A percentile compares a stretch with the other conserved stretches of the same genome.
Evolutionary conservation across 768 basidiomycete genomes (phyloP).

Genomic region (Clavulina sp.): DNA sequence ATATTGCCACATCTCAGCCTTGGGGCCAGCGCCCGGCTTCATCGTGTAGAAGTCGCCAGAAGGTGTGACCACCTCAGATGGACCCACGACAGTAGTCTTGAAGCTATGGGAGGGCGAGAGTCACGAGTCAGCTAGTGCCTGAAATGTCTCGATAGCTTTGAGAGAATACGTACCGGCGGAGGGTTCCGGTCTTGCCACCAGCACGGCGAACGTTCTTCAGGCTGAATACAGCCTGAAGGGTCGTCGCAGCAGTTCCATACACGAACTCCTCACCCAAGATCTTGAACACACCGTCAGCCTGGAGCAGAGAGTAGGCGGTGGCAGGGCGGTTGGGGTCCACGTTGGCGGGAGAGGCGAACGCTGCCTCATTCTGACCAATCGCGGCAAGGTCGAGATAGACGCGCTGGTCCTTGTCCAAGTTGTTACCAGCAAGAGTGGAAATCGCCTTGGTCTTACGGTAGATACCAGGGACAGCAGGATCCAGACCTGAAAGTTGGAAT

Average conservation of each 20-base stretch:
- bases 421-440: background rate
- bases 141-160: too few species aligned
- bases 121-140: too few species aligned
- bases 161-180: conserved; percentile 5
- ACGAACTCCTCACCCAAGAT: background rate
- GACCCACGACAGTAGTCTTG: too few species aligned
- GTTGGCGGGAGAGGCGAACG: background rate
- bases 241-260: background rate
- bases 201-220: conserved; percentile 8
- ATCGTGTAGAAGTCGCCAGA: too few species aligned
- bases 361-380: background rate
- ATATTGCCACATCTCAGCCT: background rate
- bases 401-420: background rate
- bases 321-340: background rate
- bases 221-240: conserved; percentile 21
- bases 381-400: background rate
- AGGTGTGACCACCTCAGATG: too few species aligned
- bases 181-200: conserved; percentile 7
- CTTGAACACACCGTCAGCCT: conserved; percentile 12
- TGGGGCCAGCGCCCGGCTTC: background rate
- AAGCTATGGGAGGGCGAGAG: too few species aligned
- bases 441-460: background rate
- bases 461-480: background rate
- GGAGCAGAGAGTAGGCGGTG: conserved; percentile 8
- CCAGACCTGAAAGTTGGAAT: conserved; percentile 3